phyloP scores from a whole-genome alignment of 495 filamentous ascomycete species.

The Friedmanniomyces simplex region DNA sequence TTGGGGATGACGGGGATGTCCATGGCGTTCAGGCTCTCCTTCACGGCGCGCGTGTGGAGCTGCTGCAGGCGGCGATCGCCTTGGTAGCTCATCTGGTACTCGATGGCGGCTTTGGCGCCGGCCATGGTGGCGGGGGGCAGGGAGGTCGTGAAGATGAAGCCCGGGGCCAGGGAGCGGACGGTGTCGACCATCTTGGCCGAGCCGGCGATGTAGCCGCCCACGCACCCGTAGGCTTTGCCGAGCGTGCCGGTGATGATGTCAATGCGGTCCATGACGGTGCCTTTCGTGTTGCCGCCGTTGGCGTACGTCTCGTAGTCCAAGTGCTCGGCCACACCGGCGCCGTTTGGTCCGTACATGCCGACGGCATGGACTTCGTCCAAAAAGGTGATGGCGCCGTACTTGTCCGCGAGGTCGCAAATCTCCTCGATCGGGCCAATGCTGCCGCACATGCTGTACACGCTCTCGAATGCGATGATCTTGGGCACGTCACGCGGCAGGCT shows the following conservation, averaged over 20 bases:
- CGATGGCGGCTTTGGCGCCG: slow-evolving; percentile 80
- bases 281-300: slow-evolving; percentile 56
- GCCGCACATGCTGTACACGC: slow-evolving; percentile 98
- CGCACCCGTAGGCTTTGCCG: slow-evolving; percentile 95
- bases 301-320: slow-evolving; percentile 86
- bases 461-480: slow-evolving; percentile 98
- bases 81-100: slow-evolving; percentile 72
- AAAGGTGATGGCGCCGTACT: slow-evolving; percentile 96
- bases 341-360: slow-evolving; percentile 96
- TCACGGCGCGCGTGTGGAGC: slow-evolving; percentile 87
- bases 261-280: slow-evolving; percentile 87
- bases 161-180: slow-evolving; percentile 89
- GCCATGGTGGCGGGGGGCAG: slow-evolving; percentile 96
- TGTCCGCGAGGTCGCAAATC: slow-evolving; percentile 92
- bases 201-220: slow-evolving; percentile 94
- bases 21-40: slow-evolving; percentile 58
- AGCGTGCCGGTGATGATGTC: slow-evolving; percentile 97
- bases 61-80: slow-evolving; percentile 86
- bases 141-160: slow-evolving; percentile 98
- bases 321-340: slow-evolving; percentile 94
- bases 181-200: slow-evolving; percentile 82
- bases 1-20: slow-evolving; percentile 98
- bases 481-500: slow-evolving; percentile 72
- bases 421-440: slow-evolving; percentile 90
- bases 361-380: slow-evolving; percentile 97